These are phyloP conservation scores for Candida boleticola DNA, from an alignment of 805 yeast genomes.

Conservation along the genomic window DNA sequence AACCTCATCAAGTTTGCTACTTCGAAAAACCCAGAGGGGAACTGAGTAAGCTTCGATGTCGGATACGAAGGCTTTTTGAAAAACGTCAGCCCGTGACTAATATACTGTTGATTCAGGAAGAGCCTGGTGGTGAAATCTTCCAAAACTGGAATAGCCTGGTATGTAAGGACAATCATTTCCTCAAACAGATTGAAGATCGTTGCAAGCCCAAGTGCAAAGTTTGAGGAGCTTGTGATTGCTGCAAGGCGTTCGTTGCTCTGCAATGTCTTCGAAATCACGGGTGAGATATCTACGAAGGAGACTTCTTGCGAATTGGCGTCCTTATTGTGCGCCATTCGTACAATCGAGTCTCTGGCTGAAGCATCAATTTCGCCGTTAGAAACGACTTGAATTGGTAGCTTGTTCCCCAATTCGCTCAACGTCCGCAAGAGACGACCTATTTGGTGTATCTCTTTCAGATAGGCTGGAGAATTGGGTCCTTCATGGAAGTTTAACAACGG, in stretches of 20 bases:
- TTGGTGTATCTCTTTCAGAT: neutral
- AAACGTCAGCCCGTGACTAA: constrained; percentile 22
- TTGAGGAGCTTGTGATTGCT: neutral
- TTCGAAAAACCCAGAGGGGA: constrained; percentile 30
- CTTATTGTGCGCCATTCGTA: neutral
- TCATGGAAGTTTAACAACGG: constrained; percentile 15
- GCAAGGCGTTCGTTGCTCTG: neutral
- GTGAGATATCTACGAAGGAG: constrained; percentile 25
- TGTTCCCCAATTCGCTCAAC: constrained; percentile 23
- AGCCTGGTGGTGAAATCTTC: constrained; percentile 12
- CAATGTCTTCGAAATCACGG: constrained; percentile 9
- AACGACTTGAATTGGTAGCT: constrained; percentile 29
- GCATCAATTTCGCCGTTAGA: constrained; percentile 12
- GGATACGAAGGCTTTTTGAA: constrained; percentile 27
- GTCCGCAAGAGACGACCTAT: neutral
- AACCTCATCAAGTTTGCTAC: constrained; percentile 20
- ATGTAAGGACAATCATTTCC: constrained; percentile 25
- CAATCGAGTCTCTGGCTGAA: constrained; percentile 7
- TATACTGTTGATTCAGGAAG: constrained; percentile 19
- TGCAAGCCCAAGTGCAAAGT: constrained; percentile 19
- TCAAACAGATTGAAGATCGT: constrained; percentile 33
- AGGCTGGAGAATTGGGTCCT: neutral
- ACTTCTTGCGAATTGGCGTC: constrained; percentile 19
- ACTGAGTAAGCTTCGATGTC: constrained; percentile 15
- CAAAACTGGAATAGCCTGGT: constrained; percentile 26